Evolutionary conservation across 1,284 basidiomycete genomes (phyloP), one percentile per base, ranked within the genome.

Genomic region (Mycosarcoma maydis): DNA sequence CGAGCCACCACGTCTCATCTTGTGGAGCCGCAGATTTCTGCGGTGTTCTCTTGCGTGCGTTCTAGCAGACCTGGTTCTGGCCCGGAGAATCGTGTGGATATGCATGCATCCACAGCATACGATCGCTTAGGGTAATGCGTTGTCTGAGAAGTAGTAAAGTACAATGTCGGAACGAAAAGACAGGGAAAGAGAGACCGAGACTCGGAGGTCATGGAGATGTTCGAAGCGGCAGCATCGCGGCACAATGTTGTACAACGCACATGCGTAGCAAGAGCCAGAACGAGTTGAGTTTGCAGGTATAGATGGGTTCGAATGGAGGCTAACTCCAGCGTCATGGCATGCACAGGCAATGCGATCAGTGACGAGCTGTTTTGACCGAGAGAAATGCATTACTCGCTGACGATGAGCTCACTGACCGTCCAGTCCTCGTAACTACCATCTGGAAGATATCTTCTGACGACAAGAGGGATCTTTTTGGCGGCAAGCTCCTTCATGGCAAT

Each of bases 361-460:
- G n/a, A n/a, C n/a, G n/a, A n/a, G n/a, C n/a, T n/a, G n/a, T n/a
- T n/a, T n/a, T n/a, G n/a, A n/a, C n/a, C n/a, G n/a, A n/a, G n/a
- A n/a, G n/a, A n/a, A n/a, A n/a, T n/a, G 16, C 33, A 6, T 62
- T 51, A 80, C 41, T 80, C 77, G 49, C 69, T 77, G 46, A 71
- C 72, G 60, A 80, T 80, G 34, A 80, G 74, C 59, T 80, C 78
- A 30, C 75, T 65, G 32, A 80, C 78, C 19, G 70, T 77, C 78
- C 78, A 80, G 50, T 81, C 79, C 39, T 82, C 80, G 59, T 72
- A 82, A 42, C 72, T 76, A 20, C 79, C 79, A 34, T 82, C 80
- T 3, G 80, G 80, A 9, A 82, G 73, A 43, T 80, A 80, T 33
- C 80, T 59, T 50, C 80, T 66, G 23, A 82, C 76, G n/a, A 81